Conservation (phyloP, 164 flowering plant species). For the Magnolia kwangsiensis region DNA sequence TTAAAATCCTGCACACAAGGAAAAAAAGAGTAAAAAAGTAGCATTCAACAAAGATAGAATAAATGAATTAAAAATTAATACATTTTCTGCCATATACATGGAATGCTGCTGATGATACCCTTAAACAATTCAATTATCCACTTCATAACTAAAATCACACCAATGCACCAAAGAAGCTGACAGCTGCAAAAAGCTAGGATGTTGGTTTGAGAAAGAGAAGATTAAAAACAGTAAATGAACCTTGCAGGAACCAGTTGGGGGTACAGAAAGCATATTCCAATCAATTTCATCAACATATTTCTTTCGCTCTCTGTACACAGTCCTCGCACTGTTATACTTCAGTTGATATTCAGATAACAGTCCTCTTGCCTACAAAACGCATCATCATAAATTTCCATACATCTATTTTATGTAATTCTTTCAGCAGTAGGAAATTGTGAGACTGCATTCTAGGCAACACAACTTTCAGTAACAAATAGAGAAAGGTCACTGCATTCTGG, state of each 20-base stretch:
- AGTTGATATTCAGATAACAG: constrained; percentile 91
- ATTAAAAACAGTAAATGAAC: constrained; percentile 24
- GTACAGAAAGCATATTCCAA: constrained; percentile 95
- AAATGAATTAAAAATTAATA: no score
- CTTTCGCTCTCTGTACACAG: constrained; percentile 87
- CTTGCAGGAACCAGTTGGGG: constrained; percentile 91
- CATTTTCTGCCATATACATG: no score
- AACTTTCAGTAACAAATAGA: neutral
- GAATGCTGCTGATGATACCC: no score
- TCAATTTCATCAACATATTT: constrained; percentile 92
- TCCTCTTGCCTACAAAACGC: constrained; percentile 78
- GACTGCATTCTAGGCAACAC: no score
- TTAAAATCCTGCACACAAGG: no score
- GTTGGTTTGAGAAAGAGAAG: neutral
- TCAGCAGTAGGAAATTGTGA: no score
- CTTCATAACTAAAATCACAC: no score
- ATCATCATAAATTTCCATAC: constrained; percentile 9
- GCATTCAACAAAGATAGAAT: no score
- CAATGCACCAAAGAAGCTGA: no score
- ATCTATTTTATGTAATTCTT: neutral
- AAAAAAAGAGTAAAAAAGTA: no score
- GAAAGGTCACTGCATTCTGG: neutral
- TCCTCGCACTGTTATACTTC: constrained; percentile 93
- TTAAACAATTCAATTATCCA: no score
- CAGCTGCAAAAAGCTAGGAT: no score